Evolutionary conservation across 345 rosid genomes (phyloP).

Genomic region (Populus davidiana): DNA sequence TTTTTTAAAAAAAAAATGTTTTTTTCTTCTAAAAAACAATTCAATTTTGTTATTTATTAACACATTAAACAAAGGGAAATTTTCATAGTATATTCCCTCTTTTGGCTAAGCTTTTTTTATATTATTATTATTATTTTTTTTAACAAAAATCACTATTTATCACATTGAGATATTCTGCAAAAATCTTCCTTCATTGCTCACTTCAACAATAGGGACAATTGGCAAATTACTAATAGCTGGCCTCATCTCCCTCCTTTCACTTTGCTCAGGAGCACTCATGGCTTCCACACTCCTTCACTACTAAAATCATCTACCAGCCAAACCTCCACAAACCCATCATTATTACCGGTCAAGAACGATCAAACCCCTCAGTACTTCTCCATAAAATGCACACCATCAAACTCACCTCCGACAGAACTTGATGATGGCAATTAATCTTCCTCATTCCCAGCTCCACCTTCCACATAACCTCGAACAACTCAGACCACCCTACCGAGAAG

Average conservation of each 20-base stretch:
- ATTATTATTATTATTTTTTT: no score
- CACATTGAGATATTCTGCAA: no score
- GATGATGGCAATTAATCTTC: not conserved
- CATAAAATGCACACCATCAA: slow-evolving; percentile 37
- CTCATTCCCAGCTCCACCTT: slow-evolving; percentile 39
- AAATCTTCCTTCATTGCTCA: no score
- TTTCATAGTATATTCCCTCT: no score
- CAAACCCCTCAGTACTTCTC: not conserved
- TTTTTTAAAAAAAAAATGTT: no score
- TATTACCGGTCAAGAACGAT: not conserved
- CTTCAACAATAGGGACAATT: no score
- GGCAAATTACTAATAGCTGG: no score
- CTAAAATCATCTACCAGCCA: slow-evolving; percentile 7
- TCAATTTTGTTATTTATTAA: no score
- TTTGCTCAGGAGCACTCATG: slow-evolving; percentile 4
- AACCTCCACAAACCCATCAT: slow-evolving; percentile 4
- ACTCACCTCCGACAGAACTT: slow-evolving; percentile 9
- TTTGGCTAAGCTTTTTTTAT: no score
- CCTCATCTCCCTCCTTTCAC: not conserved
- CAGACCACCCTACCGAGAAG: slow-evolving; percentile 72
- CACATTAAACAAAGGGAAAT: no score
- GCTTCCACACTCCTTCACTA: slow-evolving; percentile 27
- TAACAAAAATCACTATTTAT: no score
- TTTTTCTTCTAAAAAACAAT: no score
- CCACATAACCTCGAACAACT: slow-evolving; percentile 40